phyloP scores from a whole-genome alignment of 257 asterid species.

The Gentiana macrophylla region DNA sequence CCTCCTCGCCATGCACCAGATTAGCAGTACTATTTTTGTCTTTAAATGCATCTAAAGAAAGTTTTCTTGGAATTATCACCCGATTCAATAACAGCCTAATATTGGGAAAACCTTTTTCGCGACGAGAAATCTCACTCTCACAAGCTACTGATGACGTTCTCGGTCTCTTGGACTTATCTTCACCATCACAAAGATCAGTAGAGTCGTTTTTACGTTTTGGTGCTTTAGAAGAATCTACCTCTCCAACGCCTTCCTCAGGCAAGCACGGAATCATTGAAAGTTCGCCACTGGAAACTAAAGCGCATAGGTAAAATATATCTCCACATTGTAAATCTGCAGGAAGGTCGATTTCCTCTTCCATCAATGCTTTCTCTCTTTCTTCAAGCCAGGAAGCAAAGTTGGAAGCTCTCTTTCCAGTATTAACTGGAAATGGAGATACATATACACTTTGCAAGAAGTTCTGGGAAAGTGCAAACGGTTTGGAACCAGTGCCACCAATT shows the following conservation, averaged over 20 bases:
- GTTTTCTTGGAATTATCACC: constrained; percentile 40
- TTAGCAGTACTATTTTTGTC: constrained; percentile 17
- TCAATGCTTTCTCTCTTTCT: constrained; percentile 58
- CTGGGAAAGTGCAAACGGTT: constrained; percentile 70
- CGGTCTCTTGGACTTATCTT: constrained; percentile 31
- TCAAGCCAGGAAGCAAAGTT: constrained; percentile 64
- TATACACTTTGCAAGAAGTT: constrained; percentile 62
- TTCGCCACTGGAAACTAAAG: constrained; percentile 61
- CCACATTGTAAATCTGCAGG: constrained; percentile 81
- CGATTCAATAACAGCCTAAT: constrained; percentile 52
- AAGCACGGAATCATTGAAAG: constrained; percentile 53
- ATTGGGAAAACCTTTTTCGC: constrained; percentile 92
- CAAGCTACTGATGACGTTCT: constrained; percentile 38
- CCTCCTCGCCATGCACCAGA: neutral
- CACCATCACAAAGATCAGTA: constrained; percentile 36
- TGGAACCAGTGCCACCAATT: constrained; percentile 57
- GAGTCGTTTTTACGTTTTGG: constrained; percentile 41
- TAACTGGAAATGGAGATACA: constrained; percentile 52
- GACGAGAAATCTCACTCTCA: constrained; percentile 75
- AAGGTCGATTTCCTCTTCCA: constrained; percentile 60
- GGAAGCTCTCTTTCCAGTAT: constrained; percentile 74
- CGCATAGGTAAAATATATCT: constrained; percentile 61
- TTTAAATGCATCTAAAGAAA: constrained; percentile 38
- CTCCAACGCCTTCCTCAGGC: constrained; percentile 89
- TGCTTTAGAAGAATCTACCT: constrained; percentile 59